A percentile compares a stretch with the other conserved stretches of the same genome.
Evolutionary conservation across 2,329 filamentous ascomycete species (phyloP).

Genomic region (Stachybotrys chlorohalonatus): DNA sequence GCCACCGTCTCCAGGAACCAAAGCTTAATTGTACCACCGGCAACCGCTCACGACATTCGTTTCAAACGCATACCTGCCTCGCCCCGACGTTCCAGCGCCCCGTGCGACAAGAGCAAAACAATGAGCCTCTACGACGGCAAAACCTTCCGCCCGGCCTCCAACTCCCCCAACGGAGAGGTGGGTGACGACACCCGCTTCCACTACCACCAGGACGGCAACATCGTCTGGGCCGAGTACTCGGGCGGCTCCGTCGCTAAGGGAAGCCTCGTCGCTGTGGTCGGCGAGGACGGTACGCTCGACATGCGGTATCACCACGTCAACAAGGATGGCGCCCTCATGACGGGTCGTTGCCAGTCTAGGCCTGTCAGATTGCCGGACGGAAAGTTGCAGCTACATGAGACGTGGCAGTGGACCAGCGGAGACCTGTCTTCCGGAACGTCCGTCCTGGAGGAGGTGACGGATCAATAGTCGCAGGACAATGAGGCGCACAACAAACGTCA

Average conservation of each 20-base stretch:
- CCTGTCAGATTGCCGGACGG: constrained; percentile 12
- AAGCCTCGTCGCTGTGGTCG: constrained; percentile 11
- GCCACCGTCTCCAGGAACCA: neutral
- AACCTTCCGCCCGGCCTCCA: constrained; percentile 7
- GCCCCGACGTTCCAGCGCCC: neutral
- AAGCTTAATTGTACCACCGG: neutral
- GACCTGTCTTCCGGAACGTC: constrained; percentile 11
- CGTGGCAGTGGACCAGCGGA: constrained; percentile 15
- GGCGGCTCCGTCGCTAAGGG: constrained; percentile 13
- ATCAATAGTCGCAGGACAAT: neutral
- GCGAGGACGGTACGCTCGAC: constrained; percentile 10
- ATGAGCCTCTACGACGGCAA: constrained; percentile 9
- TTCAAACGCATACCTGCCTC: neutral
- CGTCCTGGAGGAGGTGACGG: constrained; percentile 13
- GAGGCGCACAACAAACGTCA: neutral
- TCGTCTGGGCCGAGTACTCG: constrained; percentile 16
- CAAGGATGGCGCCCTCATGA: constrained; percentile 13
- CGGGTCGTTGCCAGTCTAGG: constrained; percentile 10
- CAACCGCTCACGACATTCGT: neutral
- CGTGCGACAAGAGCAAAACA: neutral
- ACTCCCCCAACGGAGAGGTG: constrained; percentile 15
- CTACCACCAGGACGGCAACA: constrained; percentile 14
- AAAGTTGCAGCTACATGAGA: constrained; percentile 14
- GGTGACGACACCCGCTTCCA: constrained; percentile 12
- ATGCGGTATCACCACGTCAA: constrained; percentile 19